These are phyloP conservation scores for Arctium minus DNA, from an alignment of 129 eudicot genomes.

Conservation along the genomic window DNA sequence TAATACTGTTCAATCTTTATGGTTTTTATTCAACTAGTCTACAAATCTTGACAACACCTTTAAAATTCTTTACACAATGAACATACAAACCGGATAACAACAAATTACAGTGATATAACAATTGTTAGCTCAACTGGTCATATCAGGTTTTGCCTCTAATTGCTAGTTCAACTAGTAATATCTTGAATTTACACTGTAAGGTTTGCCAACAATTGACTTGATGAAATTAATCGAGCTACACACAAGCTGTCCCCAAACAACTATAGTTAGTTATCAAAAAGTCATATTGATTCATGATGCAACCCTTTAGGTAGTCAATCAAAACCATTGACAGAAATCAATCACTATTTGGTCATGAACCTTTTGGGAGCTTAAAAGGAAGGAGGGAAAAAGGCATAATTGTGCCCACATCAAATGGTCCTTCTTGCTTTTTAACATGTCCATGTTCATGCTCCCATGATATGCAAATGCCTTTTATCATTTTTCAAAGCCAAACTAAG, in stretches of 20 bases:
- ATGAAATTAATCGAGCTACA: neutral
- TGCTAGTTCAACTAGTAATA: too few relatives aligned
- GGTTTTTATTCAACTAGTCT: neutral
- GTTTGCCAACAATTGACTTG: neutral
- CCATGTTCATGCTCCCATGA: conserved; percentile 32
- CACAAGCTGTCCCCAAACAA: neutral
- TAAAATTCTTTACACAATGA: neutral
- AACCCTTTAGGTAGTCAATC: neutral
- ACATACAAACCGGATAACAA: too few relatives aligned
- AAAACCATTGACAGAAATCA: neutral
- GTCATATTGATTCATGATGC: neutral
- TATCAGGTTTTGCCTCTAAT: too few relatives aligned
- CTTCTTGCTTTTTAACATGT: conserved; percentile 19
- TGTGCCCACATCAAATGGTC: conserved; percentile 31
- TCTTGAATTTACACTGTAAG: neutral
- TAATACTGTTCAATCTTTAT: too few relatives aligned
- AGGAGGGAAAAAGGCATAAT: conserved; percentile 9
- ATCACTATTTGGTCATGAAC: conserved; percentile 8
- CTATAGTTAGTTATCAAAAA: neutral
- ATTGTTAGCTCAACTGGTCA: too few relatives aligned
- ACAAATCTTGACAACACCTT: neutral
- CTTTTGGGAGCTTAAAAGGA: conserved; percentile 3
- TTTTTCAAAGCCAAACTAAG: conserved; percentile 23
- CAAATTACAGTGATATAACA: too few relatives aligned
- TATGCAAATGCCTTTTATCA: conserved; percentile 28